Base-by-base conservation (phyloP, 176 grass and related monocot species). In the Oryza punctata region DNA sequence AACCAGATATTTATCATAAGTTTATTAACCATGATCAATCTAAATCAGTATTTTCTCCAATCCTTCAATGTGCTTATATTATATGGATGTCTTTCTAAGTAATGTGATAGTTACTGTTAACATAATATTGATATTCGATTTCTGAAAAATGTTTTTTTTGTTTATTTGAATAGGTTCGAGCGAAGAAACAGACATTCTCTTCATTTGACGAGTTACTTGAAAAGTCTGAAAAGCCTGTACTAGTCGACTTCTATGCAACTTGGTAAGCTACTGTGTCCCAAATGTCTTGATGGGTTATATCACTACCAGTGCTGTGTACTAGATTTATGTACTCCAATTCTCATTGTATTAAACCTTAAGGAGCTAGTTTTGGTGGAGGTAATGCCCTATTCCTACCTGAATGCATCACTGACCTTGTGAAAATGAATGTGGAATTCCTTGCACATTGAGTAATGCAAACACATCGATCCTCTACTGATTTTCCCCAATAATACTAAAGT, bases 161-260 rank as follows among this genome's bases (percentile, higher is more conserved):
- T 3, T 72, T 52, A 75, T 80, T 82, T 75, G 9, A 24, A 84
- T 72, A 96, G 96, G 88, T 99, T 77, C 78, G 89, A 90, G 91
- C 96, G 24, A 99, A 94, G 80, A 94, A 94, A 78, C 68, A 96
- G 82, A 78, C 89, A 13, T 99, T 94, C 69, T 81, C 87, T 66
- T 90, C 96, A 8, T 99, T 99, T 69, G 96, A 99, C 44, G 96
- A 99, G 72, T 87, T 99, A 68, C 74, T 99, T 68, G 89, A 92
- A 76, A 88, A 99, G 63, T 92, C 91, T 65, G 93, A 99, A 30
- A 99, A 92, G 32, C 96, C 96, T 78, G 41, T 99, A 32, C 67
- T 99, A 4, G 93, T 99, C 26, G 96, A 99, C 37, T 99, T 99
- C 69, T 99, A 96, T 85, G 96, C 96, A 65, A 99, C 93, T 81